phyloP scores from a whole-genome alignment of 805 yeast genomes.

The Scheffersomyces lignosus region DNA sequence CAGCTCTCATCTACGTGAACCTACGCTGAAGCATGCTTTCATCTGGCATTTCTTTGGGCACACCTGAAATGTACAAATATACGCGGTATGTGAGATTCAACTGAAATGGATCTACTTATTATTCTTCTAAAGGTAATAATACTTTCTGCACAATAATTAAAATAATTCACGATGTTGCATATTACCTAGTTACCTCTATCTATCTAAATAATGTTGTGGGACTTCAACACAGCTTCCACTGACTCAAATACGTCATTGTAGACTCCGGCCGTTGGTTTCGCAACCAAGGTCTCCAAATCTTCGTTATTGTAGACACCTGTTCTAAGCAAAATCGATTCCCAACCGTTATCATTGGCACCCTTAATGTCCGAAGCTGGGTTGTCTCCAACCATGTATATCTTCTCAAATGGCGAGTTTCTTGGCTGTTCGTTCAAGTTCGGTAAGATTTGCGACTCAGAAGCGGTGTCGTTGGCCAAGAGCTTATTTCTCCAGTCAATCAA shows the following conservation, averaged over 20 bases:
- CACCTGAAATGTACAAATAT: too few species aligned
- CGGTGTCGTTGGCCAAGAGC: slow-evolving; percentile 18
- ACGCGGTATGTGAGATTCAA: too few species aligned
- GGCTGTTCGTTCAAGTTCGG: slow-evolving; percentile 49
- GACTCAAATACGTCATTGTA: slow-evolving; percentile 50
- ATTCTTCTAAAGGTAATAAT: too few species aligned
- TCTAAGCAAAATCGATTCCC: slow-evolving; percentile 81
- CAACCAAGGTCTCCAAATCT: slow-evolving; percentile 41
- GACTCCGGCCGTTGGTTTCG: slow-evolving; percentile 51
- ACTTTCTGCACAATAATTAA: too few species aligned
- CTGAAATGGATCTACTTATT: too few species aligned
- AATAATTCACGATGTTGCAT: too few species aligned
- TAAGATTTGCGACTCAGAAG: slow-evolving; percentile 24
- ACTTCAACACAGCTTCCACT: slow-evolving; percentile 28
- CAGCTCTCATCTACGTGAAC: too few species aligned
- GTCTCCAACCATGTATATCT: slow-evolving; percentile 95
- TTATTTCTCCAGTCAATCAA: slow-evolving; percentile 55
- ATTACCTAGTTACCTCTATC: too few species aligned
- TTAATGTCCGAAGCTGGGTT: slow-evolving; percentile 90
- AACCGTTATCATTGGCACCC: slow-evolving; percentile 86
- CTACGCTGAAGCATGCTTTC: too few species aligned
- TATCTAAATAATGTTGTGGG: neutral
- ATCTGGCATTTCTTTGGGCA: too few species aligned
- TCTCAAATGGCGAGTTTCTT: slow-evolving; percentile 36
- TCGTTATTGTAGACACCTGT: slow-evolving; percentile 80